These are phyloP conservation scores for Balakata baccata DNA, from an alignment of 345 rosid species.

Conservation along the genomic window DNA sequence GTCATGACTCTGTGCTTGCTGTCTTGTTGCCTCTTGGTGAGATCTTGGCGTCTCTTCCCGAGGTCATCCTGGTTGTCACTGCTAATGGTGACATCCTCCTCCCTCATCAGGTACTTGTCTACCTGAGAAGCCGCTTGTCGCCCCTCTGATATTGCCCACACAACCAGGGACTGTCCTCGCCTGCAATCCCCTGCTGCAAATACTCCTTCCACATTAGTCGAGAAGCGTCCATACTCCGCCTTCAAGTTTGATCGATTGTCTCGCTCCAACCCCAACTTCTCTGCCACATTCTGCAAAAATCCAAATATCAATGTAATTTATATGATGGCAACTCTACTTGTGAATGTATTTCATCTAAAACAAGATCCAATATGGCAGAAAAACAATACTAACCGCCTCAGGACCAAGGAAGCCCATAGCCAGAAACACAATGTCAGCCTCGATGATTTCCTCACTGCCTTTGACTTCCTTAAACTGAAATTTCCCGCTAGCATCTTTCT, in stretches of 20 bases:
- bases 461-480: conserved; percentile 84
- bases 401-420: conserved; percentile 99
- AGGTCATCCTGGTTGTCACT: conserved; percentile 21
- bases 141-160: conserved; percentile 99
- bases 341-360: too few relatives aligned
- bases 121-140: conserved; percentile 94
- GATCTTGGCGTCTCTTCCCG: conserved; percentile 20
- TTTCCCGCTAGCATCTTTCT: conserved; percentile 81
- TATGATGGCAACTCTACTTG: too few relatives aligned
- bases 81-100: conserved; percentile 21
- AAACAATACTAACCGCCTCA: conserved; percentile 54
- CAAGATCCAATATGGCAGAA: too few relatives aligned
- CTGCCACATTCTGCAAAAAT: conserved; percentile 55
- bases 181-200: conserved; percentile 99
- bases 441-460: conserved; percentile 78
- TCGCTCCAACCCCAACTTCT: conserved; percentile 76
- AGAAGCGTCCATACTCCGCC: conserved; percentile 91
- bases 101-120: conserved; percentile 49
- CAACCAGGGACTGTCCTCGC: conserved; percentile 94
- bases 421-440: conserved; percentile 79
- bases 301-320: not conserved
- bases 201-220: conserved; percentile 74
- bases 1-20: conserved; percentile 44
- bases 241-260: conserved; percentile 86
- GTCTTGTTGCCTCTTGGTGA: conserved; percentile 35